These are phyloP conservation scores for Setomelanomma holmii DNA, from an alignment of 2,329 filamentous ascomycete genomes.

Conservation along the genomic window DNA sequence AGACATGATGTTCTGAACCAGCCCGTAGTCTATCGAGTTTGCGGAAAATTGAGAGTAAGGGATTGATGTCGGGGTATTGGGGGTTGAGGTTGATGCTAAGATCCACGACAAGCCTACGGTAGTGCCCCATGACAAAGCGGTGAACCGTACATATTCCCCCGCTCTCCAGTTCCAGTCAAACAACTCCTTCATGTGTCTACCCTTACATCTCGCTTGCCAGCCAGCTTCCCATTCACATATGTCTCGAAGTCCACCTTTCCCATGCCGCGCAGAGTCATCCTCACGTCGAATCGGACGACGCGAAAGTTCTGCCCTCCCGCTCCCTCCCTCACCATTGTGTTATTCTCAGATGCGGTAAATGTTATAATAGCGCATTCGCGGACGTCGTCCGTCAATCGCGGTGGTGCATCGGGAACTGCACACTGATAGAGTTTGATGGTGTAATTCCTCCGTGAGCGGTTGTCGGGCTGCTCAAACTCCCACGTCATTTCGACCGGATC, in stretches of 20 bases:
- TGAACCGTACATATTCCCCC: too few species aligned
- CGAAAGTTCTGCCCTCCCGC: constrained; percentile 1
- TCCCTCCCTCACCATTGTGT: neutral
- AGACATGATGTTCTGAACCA: too few species aligned
- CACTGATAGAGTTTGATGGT: constrained; percentile 6
- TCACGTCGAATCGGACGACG: constrained; percentile 4
- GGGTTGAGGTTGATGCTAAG: too few species aligned
- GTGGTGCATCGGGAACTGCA: neutral
- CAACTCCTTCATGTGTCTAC: too few species aligned
- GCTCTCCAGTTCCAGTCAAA: too few species aligned
- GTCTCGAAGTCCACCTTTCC: constrained; percentile 10
- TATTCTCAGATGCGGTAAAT: constrained; percentile 1
- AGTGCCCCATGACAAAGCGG: too few species aligned
- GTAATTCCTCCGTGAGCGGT: neutral
- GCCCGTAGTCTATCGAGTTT: too few species aligned
- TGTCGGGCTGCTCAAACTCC: constrained; percentile 5
- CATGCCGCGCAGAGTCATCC: constrained; percentile 7
- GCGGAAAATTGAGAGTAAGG: too few species aligned
- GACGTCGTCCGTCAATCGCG: constrained; percentile 4
- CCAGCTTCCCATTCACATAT: constrained; percentile 1
- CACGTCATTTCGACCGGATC: constrained; percentile 10
- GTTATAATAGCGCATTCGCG: constrained; percentile 5
- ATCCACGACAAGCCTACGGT: too few species aligned
- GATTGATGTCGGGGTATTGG: too few species aligned
- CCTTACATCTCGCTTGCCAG: too few species aligned